Base-by-base conservation (phyloP, 2,329 filamentous ascomycete species). In the Aspergillus unguis region DNA sequence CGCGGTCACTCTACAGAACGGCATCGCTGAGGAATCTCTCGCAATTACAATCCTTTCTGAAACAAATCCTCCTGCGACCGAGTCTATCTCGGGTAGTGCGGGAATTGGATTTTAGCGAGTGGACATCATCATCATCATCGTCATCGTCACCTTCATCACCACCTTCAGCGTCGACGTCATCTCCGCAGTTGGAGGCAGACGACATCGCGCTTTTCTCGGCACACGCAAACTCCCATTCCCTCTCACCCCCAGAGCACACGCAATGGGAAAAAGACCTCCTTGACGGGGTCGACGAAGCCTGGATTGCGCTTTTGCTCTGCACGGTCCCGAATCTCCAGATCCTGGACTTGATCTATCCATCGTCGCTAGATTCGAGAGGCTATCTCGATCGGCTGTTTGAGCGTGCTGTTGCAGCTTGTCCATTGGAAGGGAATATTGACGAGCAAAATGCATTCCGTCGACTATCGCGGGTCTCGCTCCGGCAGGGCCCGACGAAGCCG, bases 291-390 rank as follows among this genome's bases (percentile, higher is more conserved):
- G 56, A 55, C 9, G 65, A 68, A 27, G 58, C 65, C 1, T 68
- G 65, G 65, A 54, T 62, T 28, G 65, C 65, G 1, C 54, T 66
- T 23, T 49, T 63, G 25, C 48, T 67, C 5, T 63, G 64, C 2
- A 38, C 66, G 6, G 52, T 60, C n/a, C 61, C 32, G 40, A 66
- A 65, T 3, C 37, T 68, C 3, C 43, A 53, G 32, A 54, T 55
- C 23, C 55, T 67, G 6, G 53, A 50, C 6, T 27, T 68, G 29
- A 44, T 53, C 1, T 64, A 65, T 42, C 57, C 56, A 4, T 54
- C 53, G n/a, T 26, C 6, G 25, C 32, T 23, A n/a, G 44, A 61
- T 10, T 25, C 11, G 8, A 27, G 28, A 4, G 38, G 29, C n/a
- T 64, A 60, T 29, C 44, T 67, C 28, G 56, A 62, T n/a, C 59